These are phyloP conservation scores for Aphanoascus verrucosus DNA, from an alignment of 2,329 filamentous ascomycete genomes.

Conservation along the genomic window DNA sequence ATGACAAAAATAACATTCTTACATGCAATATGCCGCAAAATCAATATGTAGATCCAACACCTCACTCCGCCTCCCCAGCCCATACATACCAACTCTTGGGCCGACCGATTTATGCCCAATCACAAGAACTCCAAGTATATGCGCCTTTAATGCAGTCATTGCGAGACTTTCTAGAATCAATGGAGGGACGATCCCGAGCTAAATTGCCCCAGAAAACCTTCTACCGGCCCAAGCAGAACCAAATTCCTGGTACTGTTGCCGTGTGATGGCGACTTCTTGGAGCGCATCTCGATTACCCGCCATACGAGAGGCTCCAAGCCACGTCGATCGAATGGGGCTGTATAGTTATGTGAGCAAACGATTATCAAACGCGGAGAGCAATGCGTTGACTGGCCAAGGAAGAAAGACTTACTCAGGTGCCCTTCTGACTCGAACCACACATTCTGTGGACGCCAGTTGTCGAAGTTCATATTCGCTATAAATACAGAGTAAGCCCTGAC, in stretches of 20 bases:
- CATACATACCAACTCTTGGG: background rate
- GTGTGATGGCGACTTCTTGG: slow-evolving; percentile 62
- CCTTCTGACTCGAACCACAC: slow-evolving; percentile 60
- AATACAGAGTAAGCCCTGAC: slow-evolving; percentile 17
- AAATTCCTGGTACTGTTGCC: slow-evolving; percentile 80
- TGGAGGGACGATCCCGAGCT: background rate
- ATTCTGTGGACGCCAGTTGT: slow-evolving; percentile 62
- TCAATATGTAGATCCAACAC: too few species aligned
- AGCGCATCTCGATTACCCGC: slow-evolving; percentile 57
- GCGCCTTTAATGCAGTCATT: background rate
- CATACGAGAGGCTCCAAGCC: slow-evolving; percentile 72
- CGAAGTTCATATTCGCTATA: slow-evolving; percentile 56
- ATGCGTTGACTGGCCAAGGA: background rate
- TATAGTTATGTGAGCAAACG: slow-evolving; percentile 7
- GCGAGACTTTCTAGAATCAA: background rate
- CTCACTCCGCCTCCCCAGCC: background rate
- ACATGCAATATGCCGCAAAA: background rate
- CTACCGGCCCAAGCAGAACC: slow-evolving; percentile 64
- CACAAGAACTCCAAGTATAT: background rate
- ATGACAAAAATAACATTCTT: background rate
- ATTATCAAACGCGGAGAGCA: background rate
- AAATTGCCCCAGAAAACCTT: slow-evolving; percentile 46
- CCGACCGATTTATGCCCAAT: background rate
- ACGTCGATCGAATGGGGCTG: slow-evolving; percentile 65
- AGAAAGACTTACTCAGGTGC: slow-evolving; percentile 46